Base-by-base conservation (phyloP, 1,139 yeast species). In the Pneumocystis carinii region DNA sequence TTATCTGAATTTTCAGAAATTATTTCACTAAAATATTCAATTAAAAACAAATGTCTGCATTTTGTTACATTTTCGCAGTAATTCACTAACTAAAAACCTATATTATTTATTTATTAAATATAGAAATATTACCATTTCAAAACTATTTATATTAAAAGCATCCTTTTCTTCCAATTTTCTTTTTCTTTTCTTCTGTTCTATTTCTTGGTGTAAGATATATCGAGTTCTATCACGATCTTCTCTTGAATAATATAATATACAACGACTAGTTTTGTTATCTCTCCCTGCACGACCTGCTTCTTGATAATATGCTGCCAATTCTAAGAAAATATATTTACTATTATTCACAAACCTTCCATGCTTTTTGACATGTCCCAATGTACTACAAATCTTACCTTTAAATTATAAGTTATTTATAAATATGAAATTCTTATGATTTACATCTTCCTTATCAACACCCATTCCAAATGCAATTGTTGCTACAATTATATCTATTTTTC, bases 211-310 rank as follows among this genome's bases (percentile, higher is more conserved):
- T 29, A 58, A n/a, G 39, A 55, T 35, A 38, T 58, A 35, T 32
- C 59, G 17, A 36, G 41, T 24, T 19, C 32, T 32, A 14, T 48
- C 56, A 10, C 42, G 32, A 58, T 53, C 59, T 75, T 87, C 94
- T 66, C 84, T 84, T 14, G 83, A 78, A 71, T 85, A 90, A 70
- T 83, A 89, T 79, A 90, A 81, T 24, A 87, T 81, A 75, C 96
- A 88, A 65, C 86, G 84, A 1, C 94, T 84, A 59, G 78, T 81
- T 6, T 82, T 77, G 0, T 96, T 95, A 75, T 90, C 97, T 76
- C 97, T 81, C 2, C 97, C 97, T 1, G 96, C 97, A 75, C 97
- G 82, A 19, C 97, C 97, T 0, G 96, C 87, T 71, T 89, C 96
- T 75, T 90, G 97, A 69, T 88, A 89, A 72, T 57, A 57, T 57